Base-by-base conservation (phyloP, 2,329 filamentous ascomycete species). In the Aureobasidium subglaciale region DNA sequence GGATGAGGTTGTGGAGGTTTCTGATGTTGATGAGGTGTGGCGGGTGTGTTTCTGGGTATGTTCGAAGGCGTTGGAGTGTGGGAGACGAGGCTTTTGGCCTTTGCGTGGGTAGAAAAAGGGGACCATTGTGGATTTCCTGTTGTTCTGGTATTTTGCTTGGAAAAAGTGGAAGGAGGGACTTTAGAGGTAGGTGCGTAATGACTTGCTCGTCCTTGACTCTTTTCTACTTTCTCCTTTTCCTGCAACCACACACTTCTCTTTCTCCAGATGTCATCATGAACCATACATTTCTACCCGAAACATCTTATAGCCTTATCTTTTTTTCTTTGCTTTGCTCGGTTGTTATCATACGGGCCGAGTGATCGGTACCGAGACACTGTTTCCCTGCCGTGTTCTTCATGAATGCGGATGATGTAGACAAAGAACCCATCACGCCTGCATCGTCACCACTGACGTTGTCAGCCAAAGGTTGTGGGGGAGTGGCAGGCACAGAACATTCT, bases 51-150 rank as follows among this genome's bases (percentile, higher is more conserved):
- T 35, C 10, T 4, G n/a, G 8, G 22, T 20, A 34, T 15, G 8
- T 11, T 29, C 25, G 3, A 41, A 53, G 35, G 48, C 48, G 4
- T 41, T 35, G 13, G 48, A 53, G 25, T 53, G 48, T 24, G 48
- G 48, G 1, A 41, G 48, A 16, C 8, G 48, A 5, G 6, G 13
- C 11, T 40, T 6, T 4, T 24, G 18, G 22, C 9, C 24, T 32
- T 41, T 53, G 37, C 48, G 48, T 24, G 48, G 16, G 37, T 41
- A 41, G 35, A n/a, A 37, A 10, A 53, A 53, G 7, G 35, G 25
- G 6, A 35, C 35, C 48, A 53, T 53, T 16, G 2, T 53, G 24
- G 45, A n/a, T 16, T 15, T 18, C n/a, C n/a, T n/a, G n/a, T n/a
- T n/a, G n/a, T n/a, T n/a, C n/a, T n/a, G n/a, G 11, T 38, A 2